Evolutionary conservation across 805 yeast genomes (phyloP).

Genomic region (Candida yuanshanica): DNA sequence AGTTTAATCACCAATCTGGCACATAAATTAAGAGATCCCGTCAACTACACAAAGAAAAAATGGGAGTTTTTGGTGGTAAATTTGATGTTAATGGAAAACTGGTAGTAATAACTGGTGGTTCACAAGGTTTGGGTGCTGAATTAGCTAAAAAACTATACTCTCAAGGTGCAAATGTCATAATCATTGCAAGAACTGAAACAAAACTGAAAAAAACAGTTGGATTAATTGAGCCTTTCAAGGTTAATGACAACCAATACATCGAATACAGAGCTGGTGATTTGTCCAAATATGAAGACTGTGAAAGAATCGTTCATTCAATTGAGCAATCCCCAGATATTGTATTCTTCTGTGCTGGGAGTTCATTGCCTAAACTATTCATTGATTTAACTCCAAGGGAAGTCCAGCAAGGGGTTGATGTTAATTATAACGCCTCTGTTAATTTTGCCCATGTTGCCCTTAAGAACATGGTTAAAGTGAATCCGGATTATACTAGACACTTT

Average conservation of each 20-base stretch:
- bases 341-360: slow-evolving; percentile 83
- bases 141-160: slow-evolving; percentile 55
- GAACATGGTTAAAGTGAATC: slow-evolving; percentile 26
- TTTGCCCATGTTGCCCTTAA: slow-evolving; percentile 61
- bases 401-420: slow-evolving; percentile 54
- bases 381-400: slow-evolving; percentile 60
- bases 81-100: slow-evolving; percentile 31
- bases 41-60: not conserved
- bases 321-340: slow-evolving; percentile 58
- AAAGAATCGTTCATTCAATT: slow-evolving; percentile 35
- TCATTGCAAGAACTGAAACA: slow-evolving; percentile 71
- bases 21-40: not conserved
- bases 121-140: slow-evolving; percentile 88
- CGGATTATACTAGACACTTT: slow-evolving; percentile 39
- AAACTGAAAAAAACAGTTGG: slow-evolving; percentile 48
- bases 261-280: slow-evolving; percentile 59
- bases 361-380: slow-evolving; percentile 70
- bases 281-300: slow-evolving; percentile 47
- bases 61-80: slow-evolving; percentile 11
- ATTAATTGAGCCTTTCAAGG: slow-evolving; percentile 31
- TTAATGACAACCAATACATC: slow-evolving; percentile 17
- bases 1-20: too few relatives aligned
- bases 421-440: slow-evolving; percentile 69
- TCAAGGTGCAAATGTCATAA: slow-evolving; percentile 55
- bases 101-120: slow-evolving; percentile 85